Evolutionary conservation across 176 grass and related monocot species (phyloP).

Genomic region (Rhynchospora tenuis): DNA sequence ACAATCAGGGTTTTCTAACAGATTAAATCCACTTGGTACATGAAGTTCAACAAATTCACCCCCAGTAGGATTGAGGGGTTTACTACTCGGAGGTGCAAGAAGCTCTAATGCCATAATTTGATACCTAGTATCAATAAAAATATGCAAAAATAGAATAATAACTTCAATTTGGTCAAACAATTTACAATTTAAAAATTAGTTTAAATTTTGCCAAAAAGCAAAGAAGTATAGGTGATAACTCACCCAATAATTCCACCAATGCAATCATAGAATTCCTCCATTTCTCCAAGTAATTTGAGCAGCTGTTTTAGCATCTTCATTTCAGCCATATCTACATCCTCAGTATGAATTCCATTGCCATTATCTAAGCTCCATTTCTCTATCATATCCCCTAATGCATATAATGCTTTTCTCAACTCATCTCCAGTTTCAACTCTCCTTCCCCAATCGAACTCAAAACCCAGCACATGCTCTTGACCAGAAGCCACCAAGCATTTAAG

Average conservation of each 20-base stretch:
- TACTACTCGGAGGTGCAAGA: constrained; percentile 45
- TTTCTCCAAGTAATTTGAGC: constrained; percentile 61
- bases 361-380: constrained; percentile 63
- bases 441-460: constrained; percentile 56
- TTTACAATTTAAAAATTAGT: constrained; percentile 5
- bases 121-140: constrained; percentile 49
- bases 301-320: constrained; percentile 44
- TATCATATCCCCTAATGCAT: constrained; percentile 54
- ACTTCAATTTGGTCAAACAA: background rate
- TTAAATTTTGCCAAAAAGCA: background rate
- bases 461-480: constrained; percentile 85
- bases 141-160: background rate
- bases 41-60: constrained; percentile 62
- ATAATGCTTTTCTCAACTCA: constrained; percentile 56
- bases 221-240: constrained; percentile 23
- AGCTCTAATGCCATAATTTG: constrained; percentile 73
- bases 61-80: constrained; percentile 22
- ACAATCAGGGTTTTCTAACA: constrained; percentile 67
- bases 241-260: constrained; percentile 96
- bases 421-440: constrained; percentile 19
- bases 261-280: constrained; percentile 84
- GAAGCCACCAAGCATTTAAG: constrained; percentile 84
- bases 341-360: constrained; percentile 8
- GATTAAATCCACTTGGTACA: constrained; percentile 82
- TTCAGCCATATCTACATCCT: constrained; percentile 19